Evolutionary conservation across 306 rosid genomes (phyloP).

Genomic region (Begonia fuchsioides): DNA sequence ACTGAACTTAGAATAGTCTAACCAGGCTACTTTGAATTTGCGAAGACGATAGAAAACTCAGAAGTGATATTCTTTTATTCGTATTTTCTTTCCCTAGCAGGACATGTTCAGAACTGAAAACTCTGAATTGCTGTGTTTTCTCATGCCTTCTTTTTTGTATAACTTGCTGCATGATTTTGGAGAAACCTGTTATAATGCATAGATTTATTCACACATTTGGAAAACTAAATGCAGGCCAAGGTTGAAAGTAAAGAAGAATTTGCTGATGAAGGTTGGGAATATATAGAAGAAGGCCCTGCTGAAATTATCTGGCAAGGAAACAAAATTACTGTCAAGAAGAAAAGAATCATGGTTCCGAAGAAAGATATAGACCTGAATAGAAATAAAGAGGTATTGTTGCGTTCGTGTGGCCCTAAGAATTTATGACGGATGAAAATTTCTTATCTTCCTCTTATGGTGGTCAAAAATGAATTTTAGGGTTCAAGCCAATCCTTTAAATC

Average conservation of each 20-base stretch:
- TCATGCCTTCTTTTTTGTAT: neutral
- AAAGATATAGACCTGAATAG: conserved; percentile 10
- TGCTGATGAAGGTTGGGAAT: conserved; percentile 32
- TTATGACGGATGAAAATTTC: neutral
- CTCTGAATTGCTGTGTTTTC: too few relatives aligned
- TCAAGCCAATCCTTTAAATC: neutral
- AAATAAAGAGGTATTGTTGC: conserved; percentile 18
- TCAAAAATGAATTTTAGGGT: neutral
- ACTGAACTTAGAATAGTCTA: too few relatives aligned
- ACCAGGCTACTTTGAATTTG: too few relatives aligned
- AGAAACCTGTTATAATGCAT: too few relatives aligned
- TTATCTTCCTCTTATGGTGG: conserved; percentile 4
- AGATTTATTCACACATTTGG: conserved; percentile 3
- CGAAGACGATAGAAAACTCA: too few relatives aligned
- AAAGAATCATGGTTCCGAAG: conserved; percentile 39
- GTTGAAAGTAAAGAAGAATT: conserved; percentile 7
- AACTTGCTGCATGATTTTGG: neutral
- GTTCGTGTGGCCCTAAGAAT: neutral
- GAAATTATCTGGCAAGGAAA: conserved; percentile 81
- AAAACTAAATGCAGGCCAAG: conserved; percentile 19
- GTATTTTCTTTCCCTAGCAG: too few relatives aligned
- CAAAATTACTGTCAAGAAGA: conserved; percentile 67
- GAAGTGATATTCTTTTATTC: too few relatives aligned
- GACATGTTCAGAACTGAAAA: too few relatives aligned
- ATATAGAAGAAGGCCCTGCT: conserved; percentile 57